These are phyloP conservation scores for Colletotrichum sidae DNA, from an alignment of 2,329 filamentous ascomycete species.

Conservation along the genomic window DNA sequence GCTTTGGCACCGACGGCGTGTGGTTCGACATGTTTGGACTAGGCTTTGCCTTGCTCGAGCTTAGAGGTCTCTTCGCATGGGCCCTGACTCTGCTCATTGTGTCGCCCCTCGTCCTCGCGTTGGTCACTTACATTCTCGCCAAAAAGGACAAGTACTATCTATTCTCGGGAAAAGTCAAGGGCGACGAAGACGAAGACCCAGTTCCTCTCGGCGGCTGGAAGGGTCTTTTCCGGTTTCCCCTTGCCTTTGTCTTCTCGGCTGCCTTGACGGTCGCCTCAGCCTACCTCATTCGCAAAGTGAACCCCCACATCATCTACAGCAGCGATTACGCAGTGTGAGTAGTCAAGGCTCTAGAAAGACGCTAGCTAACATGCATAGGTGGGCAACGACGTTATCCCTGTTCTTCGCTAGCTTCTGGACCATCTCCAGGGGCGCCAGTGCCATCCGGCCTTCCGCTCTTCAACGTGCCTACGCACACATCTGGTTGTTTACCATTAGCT, in stretches of 20 bases:
- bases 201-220: slow-evolving; percentile 79
- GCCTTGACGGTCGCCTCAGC: slow-evolving; percentile 78
- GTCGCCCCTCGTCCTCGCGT: slow-evolving; percentile 78
- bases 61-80: slow-evolving; percentile 88
- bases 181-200: slow-evolving; percentile 66
- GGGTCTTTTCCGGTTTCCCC: slow-evolving; percentile 86
- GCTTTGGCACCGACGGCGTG: slow-evolving; percentile 76
- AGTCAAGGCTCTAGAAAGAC: background rate
- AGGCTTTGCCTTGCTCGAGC: slow-evolving; percentile 80
- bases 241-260: slow-evolving; percentile 77
- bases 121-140: slow-evolving; percentile 76
- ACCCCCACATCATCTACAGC: slow-evolving; percentile 92
- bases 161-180: slow-evolving; percentile 72
- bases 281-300: slow-evolving; percentile 82
- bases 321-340: slow-evolving; percentile 81
- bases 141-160: slow-evolving; percentile 88
- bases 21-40: slow-evolving; percentile 95
- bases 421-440: slow-evolving; percentile 81
- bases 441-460: slow-evolving; percentile 85
- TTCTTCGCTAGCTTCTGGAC: slow-evolving; percentile 89
- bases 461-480: slow-evolving; percentile 84
- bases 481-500: slow-evolving; percentile 85
- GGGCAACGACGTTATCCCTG: slow-evolving; percentile 85
- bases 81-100: slow-evolving; percentile 86
- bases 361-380: slow-evolving; percentile 53